Evolutionary conservation across 805 yeast genomes (phyloP).

Genomic region (Metschnikowia chrysomelidarum): DNA sequence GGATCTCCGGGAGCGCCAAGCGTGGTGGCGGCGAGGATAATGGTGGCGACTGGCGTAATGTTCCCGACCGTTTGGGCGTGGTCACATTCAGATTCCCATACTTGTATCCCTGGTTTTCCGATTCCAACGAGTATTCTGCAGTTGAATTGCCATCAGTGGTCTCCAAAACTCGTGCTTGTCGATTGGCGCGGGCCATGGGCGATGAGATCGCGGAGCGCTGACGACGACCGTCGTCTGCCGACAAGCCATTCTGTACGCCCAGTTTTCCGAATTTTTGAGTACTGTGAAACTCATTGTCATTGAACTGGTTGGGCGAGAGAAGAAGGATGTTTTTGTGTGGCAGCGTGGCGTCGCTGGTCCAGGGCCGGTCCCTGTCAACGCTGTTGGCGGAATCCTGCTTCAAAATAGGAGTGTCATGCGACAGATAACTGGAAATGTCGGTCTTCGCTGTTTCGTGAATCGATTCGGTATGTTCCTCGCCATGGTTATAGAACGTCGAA

Average conservation of each 20-base stretch:
- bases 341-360: constrained; percentile 7
- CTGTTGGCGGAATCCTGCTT: constrained; percentile 3
- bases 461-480: constrained; percentile 2
- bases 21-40: constrained; percentile 41
- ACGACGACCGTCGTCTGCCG: constrained; percentile 21
- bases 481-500: constrained; percentile 11
- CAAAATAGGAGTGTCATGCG: constrained; percentile 11
- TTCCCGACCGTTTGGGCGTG: constrained; percentile 17
- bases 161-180: constrained; percentile 46
- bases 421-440: constrained; percentile 17
- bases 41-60: constrained; percentile 1
- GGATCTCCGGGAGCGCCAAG: constrained; percentile 28
- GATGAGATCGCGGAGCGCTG: constrained; percentile 33
- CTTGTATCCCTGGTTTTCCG: background rate
- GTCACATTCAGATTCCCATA: constrained; percentile 2
- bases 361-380: background rate
- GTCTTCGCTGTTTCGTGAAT: constrained; percentile 5
- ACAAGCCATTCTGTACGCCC: constrained; percentile 5
- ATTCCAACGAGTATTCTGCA: constrained; percentile 5
- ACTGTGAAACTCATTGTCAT: constrained; percentile 33
- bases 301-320: constrained; percentile 38
- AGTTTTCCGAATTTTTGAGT: constrained; percentile 14
- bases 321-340: constrained; percentile 33
- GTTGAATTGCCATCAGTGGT: constrained; percentile 25
- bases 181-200: constrained; percentile 42